phyloP scores from a whole-genome alignment of 306 rosid species.

The Lathyrus oleraceus region DNA sequence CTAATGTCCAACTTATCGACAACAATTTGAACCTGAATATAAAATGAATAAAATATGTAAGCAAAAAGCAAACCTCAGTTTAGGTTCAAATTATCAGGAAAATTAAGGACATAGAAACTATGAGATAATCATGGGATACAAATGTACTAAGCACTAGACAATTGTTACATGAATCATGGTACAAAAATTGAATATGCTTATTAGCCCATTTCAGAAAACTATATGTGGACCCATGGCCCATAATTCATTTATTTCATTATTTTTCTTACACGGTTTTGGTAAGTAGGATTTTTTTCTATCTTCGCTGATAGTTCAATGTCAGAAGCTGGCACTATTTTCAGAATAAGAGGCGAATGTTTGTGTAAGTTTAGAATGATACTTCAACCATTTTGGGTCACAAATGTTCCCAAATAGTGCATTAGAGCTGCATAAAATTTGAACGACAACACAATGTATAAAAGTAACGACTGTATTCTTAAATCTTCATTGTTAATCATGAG shows the following conservation, averaged over 20 bases:
- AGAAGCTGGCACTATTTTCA: background rate
- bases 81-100: slow-evolving; percentile 4
- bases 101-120: background rate
- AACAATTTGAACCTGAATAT: slow-evolving; percentile 63
- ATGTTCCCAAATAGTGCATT: background rate
- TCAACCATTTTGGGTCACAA: background rate
- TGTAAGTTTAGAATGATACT: background rate
- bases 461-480: background rate
- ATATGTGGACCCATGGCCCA: background rate
- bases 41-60: slow-evolving; percentile 26
- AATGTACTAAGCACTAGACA: background rate
- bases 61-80: background rate
- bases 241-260: slow-evolving; percentile 4
- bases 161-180: background rate
- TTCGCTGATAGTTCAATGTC: slow-evolving; percentile 1
- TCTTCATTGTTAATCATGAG: background rate
- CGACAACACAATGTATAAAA: background rate
- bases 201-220: background rate
- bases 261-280: slow-evolving; percentile 1
- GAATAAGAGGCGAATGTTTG: background rate
- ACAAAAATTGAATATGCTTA: background rate
- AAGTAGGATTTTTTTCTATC: slow-evolving; percentile 9
- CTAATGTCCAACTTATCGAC: slow-evolving; percentile 63
- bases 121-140: background rate
- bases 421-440: slow-evolving; percentile 16